Percentiles rank a stretch among this genome's conserved stretches.
These are phyloP conservation scores for Fusarium nygamai DNA, from an alignment of 2,329 filamentous ascomycete genomes.

Conservation along the genomic window DNA sequence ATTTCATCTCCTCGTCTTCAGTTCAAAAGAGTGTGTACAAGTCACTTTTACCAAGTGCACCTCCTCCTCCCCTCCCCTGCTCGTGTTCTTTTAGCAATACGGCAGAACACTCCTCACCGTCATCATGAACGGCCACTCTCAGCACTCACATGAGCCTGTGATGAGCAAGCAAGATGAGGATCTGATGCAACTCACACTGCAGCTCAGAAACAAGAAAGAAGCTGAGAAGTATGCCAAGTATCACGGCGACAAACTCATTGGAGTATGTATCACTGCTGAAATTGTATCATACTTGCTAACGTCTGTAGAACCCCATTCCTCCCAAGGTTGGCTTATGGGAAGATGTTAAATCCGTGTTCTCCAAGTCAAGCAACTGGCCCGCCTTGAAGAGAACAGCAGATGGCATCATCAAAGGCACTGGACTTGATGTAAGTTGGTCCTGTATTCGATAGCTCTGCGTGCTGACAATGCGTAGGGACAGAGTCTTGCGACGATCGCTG, in stretches of 20 bases:
- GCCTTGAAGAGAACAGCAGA: background rate
- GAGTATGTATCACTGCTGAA: background rate
- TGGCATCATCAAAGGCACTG: background rate
- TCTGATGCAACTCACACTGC: slow-evolving; percentile 1
- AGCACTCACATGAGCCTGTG: background rate
- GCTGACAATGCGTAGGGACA: background rate
- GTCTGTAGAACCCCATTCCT: background rate
- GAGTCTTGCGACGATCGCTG: background rate
- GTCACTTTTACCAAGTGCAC: background rate
- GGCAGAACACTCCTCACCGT: background rate
- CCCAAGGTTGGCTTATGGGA: background rate
- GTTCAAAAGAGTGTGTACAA: background rate
- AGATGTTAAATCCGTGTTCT: background rate
- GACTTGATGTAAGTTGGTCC: background rate
- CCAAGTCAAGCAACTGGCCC: background rate
- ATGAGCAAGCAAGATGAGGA: slow-evolving; percentile 7
- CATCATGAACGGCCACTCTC: background rate
- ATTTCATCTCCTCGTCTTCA: background rate
- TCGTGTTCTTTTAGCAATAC: background rate
- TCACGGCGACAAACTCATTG: slow-evolving; percentile 15
- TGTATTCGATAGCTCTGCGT: fast-evolving
- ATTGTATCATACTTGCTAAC: background rate
- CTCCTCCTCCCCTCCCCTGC: too few relatives aligned
- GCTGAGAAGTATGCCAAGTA: slow-evolving; percentile 5
- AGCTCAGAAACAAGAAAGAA: slow-evolving; percentile 11